Percentiles rank a stretch among this genome's conserved stretches.
Conservation (phyloP, 1,139 yeast species). For the Sugiyamaella xylanicola region DNA sequence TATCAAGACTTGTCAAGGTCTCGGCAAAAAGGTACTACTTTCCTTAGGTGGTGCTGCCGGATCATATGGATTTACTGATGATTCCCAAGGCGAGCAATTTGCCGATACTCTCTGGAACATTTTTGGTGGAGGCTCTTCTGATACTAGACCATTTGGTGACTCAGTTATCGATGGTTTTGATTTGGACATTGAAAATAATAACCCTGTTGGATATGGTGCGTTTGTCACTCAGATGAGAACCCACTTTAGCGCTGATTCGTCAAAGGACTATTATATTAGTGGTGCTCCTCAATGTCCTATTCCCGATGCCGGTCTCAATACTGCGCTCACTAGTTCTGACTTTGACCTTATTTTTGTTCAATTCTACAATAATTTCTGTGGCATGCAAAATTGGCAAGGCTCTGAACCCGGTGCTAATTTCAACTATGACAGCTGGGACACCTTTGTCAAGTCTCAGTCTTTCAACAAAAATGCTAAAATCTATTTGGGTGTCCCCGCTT, state of each 20-base stretch:
- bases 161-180: conserved; percentile 70
- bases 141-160: conserved; percentile 70
- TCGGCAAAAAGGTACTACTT: conserved; percentile 77
- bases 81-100: conserved; percentile 61
- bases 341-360: conserved; percentile 88
- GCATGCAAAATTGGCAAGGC: conserved; percentile 33
- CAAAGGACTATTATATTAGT: conserved; percentile 63
- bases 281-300: conserved; percentile 96
- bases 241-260: conserved; percentile 50
- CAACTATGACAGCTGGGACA: conserved; percentile 83
- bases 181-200: conserved; percentile 64
- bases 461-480: conserved; percentile 58
- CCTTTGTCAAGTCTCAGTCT: conserved; percentile 66
- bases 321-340: conserved; percentile 58
- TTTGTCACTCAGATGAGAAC: conserved; percentile 55
- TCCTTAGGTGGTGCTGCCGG: conserved; percentile 91
- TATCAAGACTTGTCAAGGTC: conserved; percentile 72
- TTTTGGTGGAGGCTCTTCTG: conserved; percentile 71
- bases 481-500: conserved; percentile 73
- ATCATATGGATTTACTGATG: conserved; percentile 66
- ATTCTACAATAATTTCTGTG: conserved; percentile 89
- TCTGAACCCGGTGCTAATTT: conserved; percentile 44
- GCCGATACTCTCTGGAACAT: conserved; percentile 79
- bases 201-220: conserved; percentile 55
- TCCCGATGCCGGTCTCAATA: conserved; percentile 83